Conservation (phyloP, 352 stramenopile genomes). For the Phytophthora cryptogea region DNA sequence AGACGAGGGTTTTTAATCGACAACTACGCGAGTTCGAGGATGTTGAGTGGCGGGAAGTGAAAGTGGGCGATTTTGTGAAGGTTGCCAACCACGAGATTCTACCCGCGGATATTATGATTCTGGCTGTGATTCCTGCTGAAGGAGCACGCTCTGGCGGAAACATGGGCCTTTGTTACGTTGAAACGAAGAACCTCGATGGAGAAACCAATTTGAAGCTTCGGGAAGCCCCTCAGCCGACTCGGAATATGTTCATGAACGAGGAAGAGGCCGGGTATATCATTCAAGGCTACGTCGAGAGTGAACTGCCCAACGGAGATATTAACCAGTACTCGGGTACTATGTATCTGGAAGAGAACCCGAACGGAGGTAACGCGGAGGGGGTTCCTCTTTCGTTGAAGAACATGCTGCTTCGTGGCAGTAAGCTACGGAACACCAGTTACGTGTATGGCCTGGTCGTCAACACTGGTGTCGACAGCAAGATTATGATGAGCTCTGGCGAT, state of each 20-base stretch:
- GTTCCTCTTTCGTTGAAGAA: conserved; percentile 84
- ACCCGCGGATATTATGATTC: conserved; percentile 80
- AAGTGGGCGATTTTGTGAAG: conserved; percentile 84
- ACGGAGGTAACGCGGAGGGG: conserved; percentile 37
- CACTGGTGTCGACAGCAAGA: conserved; percentile 92
- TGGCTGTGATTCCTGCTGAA: conserved; percentile 73
- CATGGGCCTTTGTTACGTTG: conserved; percentile 85
- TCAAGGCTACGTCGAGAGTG: conserved; percentile 78
- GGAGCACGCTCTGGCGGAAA: conserved; percentile 60
- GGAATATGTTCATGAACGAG: conserved; percentile 70
- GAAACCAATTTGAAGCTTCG: conserved; percentile 89
- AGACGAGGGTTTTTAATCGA: conserved; percentile 70
- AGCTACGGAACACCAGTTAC: conserved; percentile 90
- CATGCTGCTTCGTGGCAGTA: conserved; percentile 90
- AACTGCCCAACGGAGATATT: conserved; percentile 83
- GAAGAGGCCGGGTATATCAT: conserved; percentile 66
- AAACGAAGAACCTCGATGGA: conserved; percentile 90
- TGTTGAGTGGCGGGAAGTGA: conserved; percentile 80
- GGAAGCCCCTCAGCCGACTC: conserved; percentile 60
- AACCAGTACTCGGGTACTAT: conserved; percentile 79
- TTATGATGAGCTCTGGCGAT: conserved; percentile 90
- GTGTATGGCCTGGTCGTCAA: conserved; percentile 93
- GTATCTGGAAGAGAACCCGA: conserved; percentile 61
- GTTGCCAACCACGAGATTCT: conserved; percentile 85
- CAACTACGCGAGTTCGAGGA: conserved; percentile 86